Evolutionary conservation across 768 basidiomycete species (phyloP).

Genomic region (Suillus subluteus): DNA sequence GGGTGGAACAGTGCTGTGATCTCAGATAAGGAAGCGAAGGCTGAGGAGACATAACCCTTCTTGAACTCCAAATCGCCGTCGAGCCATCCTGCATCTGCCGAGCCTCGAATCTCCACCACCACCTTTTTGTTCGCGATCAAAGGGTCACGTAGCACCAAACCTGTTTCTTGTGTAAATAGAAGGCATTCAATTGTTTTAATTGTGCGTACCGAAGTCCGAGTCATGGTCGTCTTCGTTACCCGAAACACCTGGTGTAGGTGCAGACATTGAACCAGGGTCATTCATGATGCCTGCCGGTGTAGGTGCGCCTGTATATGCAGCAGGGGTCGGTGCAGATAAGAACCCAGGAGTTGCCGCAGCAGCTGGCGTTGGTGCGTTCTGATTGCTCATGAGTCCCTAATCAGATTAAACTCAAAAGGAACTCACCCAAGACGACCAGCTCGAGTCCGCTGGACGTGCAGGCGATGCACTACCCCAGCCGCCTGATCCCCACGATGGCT

Average conservation of each 20-base stretch:
- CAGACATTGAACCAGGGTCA: slow-evolving; percentile 23
- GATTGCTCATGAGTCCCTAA: slow-evolving; percentile 32
- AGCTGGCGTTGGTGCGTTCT: slow-evolving; percentile 43
- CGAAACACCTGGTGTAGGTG: slow-evolving; percentile 35
- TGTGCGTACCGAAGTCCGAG: slow-evolving; percentile 6
- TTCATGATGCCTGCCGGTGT: slow-evolving; percentile 29
- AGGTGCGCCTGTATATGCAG: slow-evolving; percentile 33
- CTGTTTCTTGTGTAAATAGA: slow-evolving; percentile 34
- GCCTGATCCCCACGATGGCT: slow-evolving; percentile 37
- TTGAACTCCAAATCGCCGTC: slow-evolving; percentile 32
- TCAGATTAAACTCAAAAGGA: slow-evolving; percentile 29
- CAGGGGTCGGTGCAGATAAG: slow-evolving; percentile 35
- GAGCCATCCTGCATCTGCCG: slow-evolving; percentile 27
- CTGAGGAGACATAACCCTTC: slow-evolving; percentile 31
- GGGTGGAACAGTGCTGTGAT: slow-evolving; percentile 31
- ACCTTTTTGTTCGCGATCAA: slow-evolving; percentile 32
- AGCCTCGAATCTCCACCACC: slow-evolving; percentile 32
- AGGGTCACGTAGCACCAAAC: slow-evolving; percentile 31
- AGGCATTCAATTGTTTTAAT: neutral
- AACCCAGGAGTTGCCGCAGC: slow-evolving; percentile 43
- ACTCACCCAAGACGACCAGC: slow-evolving; percentile 38
- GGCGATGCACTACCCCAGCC: slow-evolving; percentile 36
- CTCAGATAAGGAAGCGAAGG: slow-evolving; percentile 32
- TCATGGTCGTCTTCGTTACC: slow-evolving; percentile 32
- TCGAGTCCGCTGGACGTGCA: slow-evolving; percentile 32